A percentile compares a stretch with the other conserved stretches of the same genome.
Conservation (phyloP, 2,329 filamentous ascomycete species). For the Alternaria arbusti region DNA sequence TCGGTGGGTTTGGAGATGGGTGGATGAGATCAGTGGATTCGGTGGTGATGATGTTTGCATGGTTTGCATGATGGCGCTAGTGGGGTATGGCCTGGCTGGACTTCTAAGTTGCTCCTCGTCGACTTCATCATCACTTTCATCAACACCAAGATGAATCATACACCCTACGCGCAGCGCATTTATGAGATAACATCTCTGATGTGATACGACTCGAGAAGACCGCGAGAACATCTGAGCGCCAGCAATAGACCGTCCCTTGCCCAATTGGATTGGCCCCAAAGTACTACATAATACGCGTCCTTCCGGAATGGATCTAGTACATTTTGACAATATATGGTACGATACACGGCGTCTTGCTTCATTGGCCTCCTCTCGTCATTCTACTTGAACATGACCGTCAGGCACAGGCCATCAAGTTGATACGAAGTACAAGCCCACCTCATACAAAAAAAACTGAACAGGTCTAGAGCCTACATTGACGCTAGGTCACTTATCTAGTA, state of each 20-base stretch:
- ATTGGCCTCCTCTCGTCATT: neutral
- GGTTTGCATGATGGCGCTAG: conserved; percentile 22
- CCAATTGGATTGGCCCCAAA: neutral
- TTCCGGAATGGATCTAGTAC: neutral
- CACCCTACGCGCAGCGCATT: neutral
- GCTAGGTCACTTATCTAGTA: no score
- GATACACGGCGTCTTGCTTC: neutral
- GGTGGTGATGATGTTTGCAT: conserved; percentile 28
- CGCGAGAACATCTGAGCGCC: neutral
- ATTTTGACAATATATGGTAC: neutral
- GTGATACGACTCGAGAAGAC: neutral
- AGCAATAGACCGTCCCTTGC: neutral
- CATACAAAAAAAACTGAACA: no score
- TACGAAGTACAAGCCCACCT: neutral
- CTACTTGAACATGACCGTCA: neutral
- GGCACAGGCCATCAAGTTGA: neutral
- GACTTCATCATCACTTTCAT: neutral
- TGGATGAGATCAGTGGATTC: conserved; percentile 27
- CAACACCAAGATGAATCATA: neutral
- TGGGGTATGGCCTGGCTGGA: conserved; percentile 5
- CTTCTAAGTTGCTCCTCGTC: neutral
- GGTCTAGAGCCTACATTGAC: no score
- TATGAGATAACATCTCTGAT: neutral
- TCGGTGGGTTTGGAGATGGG: conserved; percentile 5
- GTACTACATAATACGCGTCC: neutral